These are phyloP conservation scores for Dissophora ornata DNA, from an alignment of 192 early-diverging fungal genomes.

Conservation along the genomic window DNA sequence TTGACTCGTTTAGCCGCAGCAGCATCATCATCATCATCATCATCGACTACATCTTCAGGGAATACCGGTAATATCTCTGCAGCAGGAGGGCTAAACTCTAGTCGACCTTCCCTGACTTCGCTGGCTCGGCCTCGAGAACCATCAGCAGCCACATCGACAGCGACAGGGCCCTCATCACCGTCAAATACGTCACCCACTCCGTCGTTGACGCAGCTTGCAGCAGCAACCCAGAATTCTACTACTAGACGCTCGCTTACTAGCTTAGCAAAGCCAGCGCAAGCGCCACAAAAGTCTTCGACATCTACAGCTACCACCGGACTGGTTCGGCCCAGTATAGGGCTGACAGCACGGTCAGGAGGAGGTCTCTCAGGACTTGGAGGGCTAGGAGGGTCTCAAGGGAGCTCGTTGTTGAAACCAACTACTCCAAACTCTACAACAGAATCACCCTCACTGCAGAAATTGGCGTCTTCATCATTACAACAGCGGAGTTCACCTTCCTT, in stretches of 20 bases:
- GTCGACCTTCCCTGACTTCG: background rate
- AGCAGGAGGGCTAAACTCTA: background rate
- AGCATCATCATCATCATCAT: background rate
- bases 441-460: constrained; percentile 4
- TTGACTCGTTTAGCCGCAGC: constrained; percentile 6
- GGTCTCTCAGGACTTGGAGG: background rate
- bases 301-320: background rate
- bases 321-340: background rate
- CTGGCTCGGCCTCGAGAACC: background rate
- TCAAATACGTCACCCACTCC: background rate
- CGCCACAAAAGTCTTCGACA: background rate
- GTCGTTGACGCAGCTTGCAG: constrained; percentile 11
- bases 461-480: constrained; percentile 6
- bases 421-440: background rate
- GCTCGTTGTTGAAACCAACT: background rate
- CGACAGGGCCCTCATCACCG: background rate
- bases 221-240: background rate
- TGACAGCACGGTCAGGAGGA: background rate
- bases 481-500: background rate
- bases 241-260: constrained; percentile 8
- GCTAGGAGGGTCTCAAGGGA: background rate
- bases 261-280: background rate
- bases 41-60: no score
- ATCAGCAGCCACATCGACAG: background rate
- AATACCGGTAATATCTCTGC: background rate